These are phyloP conservation scores for Blechomonas ayalai DNA, from an alignment of 208 protist genomes.

Conservation along the genomic window DNA sequence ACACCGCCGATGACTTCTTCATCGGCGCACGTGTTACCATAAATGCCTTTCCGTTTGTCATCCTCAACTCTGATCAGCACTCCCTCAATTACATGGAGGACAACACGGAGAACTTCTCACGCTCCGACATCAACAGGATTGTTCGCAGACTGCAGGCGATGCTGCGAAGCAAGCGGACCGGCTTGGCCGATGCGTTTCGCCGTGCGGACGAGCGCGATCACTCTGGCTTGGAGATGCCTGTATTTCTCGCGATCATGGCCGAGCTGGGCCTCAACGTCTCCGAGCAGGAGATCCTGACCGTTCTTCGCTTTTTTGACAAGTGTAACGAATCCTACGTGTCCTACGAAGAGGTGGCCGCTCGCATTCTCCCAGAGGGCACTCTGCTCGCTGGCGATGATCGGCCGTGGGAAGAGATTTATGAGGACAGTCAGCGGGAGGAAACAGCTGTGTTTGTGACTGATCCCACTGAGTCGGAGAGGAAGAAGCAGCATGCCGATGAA, in stretches of 20 bases:
- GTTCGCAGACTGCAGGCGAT: constrained; percentile 86
- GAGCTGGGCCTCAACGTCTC: constrained; percentile 63
- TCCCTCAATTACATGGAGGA: constrained; percentile 91
- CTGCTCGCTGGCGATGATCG: constrained; percentile 54
- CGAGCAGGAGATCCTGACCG: constrained; percentile 87
- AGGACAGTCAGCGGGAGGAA: constrained; percentile 47
- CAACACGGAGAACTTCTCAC: constrained; percentile 71
- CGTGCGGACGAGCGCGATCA: constrained; percentile 46
- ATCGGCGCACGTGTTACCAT: constrained; percentile 75
- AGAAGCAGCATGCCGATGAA: constrained; percentile 19
- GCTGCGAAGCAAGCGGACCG: constrained; percentile 65
- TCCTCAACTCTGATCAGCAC: constrained; percentile 83
- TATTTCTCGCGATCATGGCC: constrained; percentile 71
- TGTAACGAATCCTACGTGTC: constrained; percentile 86
- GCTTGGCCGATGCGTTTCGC: constrained; percentile 77
- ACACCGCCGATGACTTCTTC: constrained; percentile 78
- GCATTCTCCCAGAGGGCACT: constrained; percentile 69
- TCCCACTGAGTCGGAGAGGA: constrained; percentile 45
- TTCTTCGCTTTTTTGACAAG: constrained; percentile 91
- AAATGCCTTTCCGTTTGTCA: constrained; percentile 74
- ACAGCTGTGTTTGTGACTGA: constrained; percentile 56
- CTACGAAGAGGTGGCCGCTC: constrained; percentile 80
- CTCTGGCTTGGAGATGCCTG: constrained; percentile 51
- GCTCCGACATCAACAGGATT: constrained; percentile 84
- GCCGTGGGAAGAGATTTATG: constrained; percentile 67